Conservation (phyloP, 2,329 filamentous ascomycete species). For the Blumeriella jaapii region DNA sequence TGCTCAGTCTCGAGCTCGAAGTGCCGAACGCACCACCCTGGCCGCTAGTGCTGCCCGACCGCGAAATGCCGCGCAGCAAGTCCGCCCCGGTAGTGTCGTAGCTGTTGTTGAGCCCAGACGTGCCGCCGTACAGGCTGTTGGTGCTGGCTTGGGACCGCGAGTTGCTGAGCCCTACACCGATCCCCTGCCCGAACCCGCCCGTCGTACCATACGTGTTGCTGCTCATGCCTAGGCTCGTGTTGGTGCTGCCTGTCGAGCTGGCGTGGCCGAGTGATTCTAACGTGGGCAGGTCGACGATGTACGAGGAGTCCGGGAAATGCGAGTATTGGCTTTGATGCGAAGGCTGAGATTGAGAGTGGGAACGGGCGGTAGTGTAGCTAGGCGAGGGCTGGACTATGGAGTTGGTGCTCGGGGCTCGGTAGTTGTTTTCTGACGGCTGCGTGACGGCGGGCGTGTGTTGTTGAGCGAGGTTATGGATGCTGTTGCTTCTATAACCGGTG, state of each 20-base stretch:
- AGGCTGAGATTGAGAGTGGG: constrained; percentile 18
- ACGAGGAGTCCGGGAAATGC: constrained; percentile 23
- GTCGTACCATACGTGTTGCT: constrained; percentile 5
- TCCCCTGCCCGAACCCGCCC: constrained; percentile 14
- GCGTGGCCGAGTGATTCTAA: constrained; percentile 23
- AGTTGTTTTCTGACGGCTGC: constrained; percentile 17
- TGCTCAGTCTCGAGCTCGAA: constrained; percentile 8
- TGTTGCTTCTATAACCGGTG: constrained; percentile 16
- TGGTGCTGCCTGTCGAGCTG: constrained; percentile 13
- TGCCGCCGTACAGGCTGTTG: constrained; percentile 17
- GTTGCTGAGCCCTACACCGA: constrained; percentile 11
- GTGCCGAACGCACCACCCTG: not conserved
- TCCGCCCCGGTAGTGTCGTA: constrained; percentile 16
- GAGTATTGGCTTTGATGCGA: constrained; percentile 24
- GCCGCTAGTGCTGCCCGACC: constrained; percentile 5
- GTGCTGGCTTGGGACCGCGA: constrained; percentile 16
- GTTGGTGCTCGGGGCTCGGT: constrained; percentile 18
- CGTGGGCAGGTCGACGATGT: constrained; percentile 24
- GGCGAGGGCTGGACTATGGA: constrained; percentile 18
- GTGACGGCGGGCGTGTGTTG: constrained; percentile 20
- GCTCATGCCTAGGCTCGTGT: constrained; percentile 11
- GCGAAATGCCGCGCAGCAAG: constrained; percentile 12
- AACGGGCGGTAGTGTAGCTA: constrained; percentile 16
- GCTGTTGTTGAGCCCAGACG: constrained; percentile 13
- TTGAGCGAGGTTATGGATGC: constrained; percentile 13